Conservation (phyloP, 331 rosid genomes). For the Malus hybrid region DNA sequence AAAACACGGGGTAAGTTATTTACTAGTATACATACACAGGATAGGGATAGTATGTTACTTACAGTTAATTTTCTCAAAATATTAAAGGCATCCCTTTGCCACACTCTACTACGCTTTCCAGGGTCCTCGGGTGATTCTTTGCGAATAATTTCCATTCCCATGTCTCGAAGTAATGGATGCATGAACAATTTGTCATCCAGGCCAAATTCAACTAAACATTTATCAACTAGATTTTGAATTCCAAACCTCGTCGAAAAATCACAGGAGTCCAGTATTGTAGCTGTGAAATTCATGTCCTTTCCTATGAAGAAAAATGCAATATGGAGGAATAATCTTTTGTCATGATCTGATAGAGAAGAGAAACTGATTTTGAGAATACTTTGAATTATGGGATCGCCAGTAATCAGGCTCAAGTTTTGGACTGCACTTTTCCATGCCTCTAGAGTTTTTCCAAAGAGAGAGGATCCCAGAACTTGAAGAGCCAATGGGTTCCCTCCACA, state of each 20-base stretch:
- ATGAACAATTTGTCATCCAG: not conserved
- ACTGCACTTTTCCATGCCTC: not conserved
- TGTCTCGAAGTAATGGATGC: conserved; percentile 31
- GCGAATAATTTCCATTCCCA: conserved; percentile 25
- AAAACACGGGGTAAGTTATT: not conserved
- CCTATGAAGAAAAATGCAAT: not conserved
- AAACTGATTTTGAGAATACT: not conserved
- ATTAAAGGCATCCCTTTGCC: not conserved
- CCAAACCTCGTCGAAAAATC: not conserved
- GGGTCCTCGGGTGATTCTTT: conserved; percentile 10
- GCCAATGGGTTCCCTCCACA: conserved; percentile 1
- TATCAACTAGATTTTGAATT: not conserved
- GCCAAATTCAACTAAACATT: not conserved
- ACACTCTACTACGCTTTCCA: not conserved
- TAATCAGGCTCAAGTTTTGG: not conserved
- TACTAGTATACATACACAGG: not conserved
- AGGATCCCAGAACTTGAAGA: not conserved
- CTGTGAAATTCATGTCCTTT: not conserved
- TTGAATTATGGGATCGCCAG: not conserved
- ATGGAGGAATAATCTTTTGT: not conserved
- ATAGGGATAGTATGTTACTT: not conserved
- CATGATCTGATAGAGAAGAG: not conserved
- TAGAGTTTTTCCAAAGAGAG: not conserved
- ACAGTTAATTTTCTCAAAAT: not conserved
- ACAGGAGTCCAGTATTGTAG: not conserved